A percentile compares a stretch with the other conserved stretches of the same genome.
phyloP scores from a whole-genome alignment of 495 filamentous ascomycete genomes.

The Articulospora tetracladia region DNA sequence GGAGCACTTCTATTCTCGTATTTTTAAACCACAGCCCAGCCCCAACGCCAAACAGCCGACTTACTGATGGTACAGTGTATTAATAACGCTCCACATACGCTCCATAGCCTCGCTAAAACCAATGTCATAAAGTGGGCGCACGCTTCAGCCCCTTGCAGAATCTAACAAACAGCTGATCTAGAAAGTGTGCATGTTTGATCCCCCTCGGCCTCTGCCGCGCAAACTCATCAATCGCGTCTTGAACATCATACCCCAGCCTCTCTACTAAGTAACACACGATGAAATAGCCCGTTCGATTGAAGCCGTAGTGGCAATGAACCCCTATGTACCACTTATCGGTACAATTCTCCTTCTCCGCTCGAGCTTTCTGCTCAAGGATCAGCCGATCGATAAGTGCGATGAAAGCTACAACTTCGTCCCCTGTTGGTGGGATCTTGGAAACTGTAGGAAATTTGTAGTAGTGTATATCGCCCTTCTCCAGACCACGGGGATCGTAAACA shows the following conservation, averaged over 20 bases:
- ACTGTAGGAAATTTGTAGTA: conserved; percentile 91
- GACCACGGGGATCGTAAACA: conserved; percentile 74
- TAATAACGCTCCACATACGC: neutral
- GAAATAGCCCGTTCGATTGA: conserved; percentile 60
- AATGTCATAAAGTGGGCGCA: conserved; percentile 21
- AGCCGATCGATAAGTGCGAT: conserved; percentile 74
- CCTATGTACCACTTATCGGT: conserved; percentile 51
- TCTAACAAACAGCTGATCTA: conserved; percentile 79
- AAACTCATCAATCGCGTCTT: conserved; percentile 81
- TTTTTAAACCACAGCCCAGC: neutral
- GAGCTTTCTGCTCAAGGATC: conserved; percentile 41
- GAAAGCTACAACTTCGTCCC: conserved; percentile 72
- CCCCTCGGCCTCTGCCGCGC: conserved; percentile 69
- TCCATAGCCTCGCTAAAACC: neutral
- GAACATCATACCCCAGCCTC: conserved; percentile 62
- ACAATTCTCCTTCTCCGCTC: conserved; percentile 32
- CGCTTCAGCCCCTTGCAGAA: conserved; percentile 42
- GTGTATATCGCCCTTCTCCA: conserved; percentile 66
- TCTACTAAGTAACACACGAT: conserved; percentile 91
- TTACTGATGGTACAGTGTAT: neutral
- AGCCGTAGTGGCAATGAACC: conserved; percentile 74
- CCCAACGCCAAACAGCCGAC: neutral
- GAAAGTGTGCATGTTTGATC: conserved; percentile 86
- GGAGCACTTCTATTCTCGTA: neutral
- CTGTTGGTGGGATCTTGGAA: conserved; percentile 77